Evolutionary conservation across 495 filamentous ascomycete species (phyloP).

Genomic region (Trypethelium eluteriae): DNA sequence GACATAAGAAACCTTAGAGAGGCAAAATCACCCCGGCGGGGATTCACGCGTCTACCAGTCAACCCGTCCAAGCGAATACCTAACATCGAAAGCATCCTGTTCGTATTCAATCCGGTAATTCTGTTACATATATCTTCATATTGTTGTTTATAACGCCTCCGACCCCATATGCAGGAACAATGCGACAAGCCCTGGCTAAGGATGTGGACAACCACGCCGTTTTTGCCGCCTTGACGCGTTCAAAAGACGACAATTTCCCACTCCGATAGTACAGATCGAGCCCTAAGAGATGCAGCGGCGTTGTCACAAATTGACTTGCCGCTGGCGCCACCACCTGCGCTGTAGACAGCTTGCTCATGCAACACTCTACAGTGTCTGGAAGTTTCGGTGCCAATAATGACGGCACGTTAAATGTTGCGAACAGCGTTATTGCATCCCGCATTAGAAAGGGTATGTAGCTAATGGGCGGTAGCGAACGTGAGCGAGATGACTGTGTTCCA

Average conservation of each 20-base stretch:
- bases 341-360: slow-evolving; percentile 10
- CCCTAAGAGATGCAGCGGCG: background rate
- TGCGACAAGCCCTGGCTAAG: slow-evolving; percentile 3
- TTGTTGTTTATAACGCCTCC: slow-evolving; percentile 10
- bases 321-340: slow-evolving; percentile 1
- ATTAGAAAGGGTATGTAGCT: slow-evolving; percentile 7
- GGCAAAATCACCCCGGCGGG: background rate
- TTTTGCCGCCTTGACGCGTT: slow-evolving; percentile 4
- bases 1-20: too few relatives aligned
- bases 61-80: background rate
- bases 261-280: slow-evolving; percentile 10
- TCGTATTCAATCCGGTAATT: background rate
- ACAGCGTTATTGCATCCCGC: background rate
- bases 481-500: slow-evolving; percentile 7
- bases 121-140: background rate
- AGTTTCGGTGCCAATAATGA: background rate
- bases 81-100: background rate
- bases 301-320: slow-evolving; percentile 7
- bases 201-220: slow-evolving; percentile 1
- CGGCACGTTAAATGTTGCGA: slow-evolving; percentile 5
- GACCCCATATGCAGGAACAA: slow-evolving; percentile 7
- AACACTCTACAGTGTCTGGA: slow-evolving; percentile 5
- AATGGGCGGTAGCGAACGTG: background rate
- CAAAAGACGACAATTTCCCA: background rate
- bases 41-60: background rate